Evolutionary conservation across 768 basidiomycete genomes (phyloP).

Genomic region (Xanthoconium stramineum): DNA sequence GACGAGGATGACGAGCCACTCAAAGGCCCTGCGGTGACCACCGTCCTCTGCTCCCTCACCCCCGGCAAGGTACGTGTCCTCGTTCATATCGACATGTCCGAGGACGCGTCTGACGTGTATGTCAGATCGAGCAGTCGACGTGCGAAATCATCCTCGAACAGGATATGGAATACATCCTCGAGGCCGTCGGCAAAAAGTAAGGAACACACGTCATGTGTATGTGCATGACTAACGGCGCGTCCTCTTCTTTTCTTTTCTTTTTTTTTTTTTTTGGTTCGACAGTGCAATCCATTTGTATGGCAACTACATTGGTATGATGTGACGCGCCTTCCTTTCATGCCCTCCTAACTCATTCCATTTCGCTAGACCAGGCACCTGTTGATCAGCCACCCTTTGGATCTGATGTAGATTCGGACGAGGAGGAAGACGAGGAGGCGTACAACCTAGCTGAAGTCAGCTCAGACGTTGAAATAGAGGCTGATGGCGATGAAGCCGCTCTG

Average conservation of each 20-base stretch:
- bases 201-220: constrained; percentile 8
- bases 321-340: background rate
- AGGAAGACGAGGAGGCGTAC: constrained; percentile 33
- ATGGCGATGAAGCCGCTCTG: constrained; percentile 56
- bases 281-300: constrained; percentile 78
- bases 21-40: constrained; percentile 41
- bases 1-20: constrained; percentile 40
- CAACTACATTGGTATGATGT: constrained; percentile 69
- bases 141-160: constrained; percentile 70
- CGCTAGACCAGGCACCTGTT: constrained; percentile 48
- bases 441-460: constrained; percentile 76
- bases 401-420: constrained; percentile 52
- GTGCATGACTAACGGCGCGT: constrained; percentile 6
- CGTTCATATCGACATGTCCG: background rate
- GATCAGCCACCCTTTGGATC: constrained; percentile 50
- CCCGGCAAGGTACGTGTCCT: constrained; percentile 64
- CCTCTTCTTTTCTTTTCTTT: too few species aligned
- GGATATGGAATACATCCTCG: constrained; percentile 63
- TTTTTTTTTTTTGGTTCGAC: too few species aligned
- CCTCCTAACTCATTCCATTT: background rate
- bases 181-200: constrained; percentile 81
- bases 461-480: constrained; percentile 78
- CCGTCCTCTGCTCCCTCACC: constrained; percentile 75
- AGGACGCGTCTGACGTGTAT: constrained; percentile 8
- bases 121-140: constrained; percentile 72